phyloP scores from a whole-genome alignment of 306 rosid species.

The Spatholobus suberectus region DNA sequence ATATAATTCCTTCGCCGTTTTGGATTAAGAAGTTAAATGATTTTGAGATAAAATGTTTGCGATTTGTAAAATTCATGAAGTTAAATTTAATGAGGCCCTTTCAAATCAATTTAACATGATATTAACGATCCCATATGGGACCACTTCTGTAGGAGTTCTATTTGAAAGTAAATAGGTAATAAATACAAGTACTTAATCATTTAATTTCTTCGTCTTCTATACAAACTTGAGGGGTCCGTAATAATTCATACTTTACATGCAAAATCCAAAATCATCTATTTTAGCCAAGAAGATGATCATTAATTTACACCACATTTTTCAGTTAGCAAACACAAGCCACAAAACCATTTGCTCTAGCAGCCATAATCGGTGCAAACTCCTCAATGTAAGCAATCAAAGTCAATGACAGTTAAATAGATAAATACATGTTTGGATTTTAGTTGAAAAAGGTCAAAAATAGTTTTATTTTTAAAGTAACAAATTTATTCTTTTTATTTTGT shows the following conservation, averaged over 20 bases:
- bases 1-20: neutral
- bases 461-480: too few species aligned
- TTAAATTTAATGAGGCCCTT: neutral
- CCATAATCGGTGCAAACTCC: slow-evolving; percentile 25
- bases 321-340: neutral
- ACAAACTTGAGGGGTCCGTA: neutral
- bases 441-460: too few species aligned
- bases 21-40: neutral
- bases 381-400: neutral
- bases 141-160: slow-evolving; percentile 40
- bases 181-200: slow-evolving; percentile 43
- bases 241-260: neutral
- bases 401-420: slow-evolving; percentile 45
- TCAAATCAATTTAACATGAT: neutral
- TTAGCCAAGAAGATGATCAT: neutral
- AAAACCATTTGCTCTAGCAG: slow-evolving; percentile 6
- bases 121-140: neutral
- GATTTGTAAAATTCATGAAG: neutral
- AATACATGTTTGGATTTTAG: too few species aligned
- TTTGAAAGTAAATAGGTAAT: slow-evolving; percentile 18
- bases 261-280: neutral
- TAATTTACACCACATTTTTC: neutral
- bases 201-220: slow-evolving; percentile 22
- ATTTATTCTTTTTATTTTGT: too few species aligned
- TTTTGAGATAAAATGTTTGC: neutral